Evolutionary conservation across 306 rosid genomes (phyloP), one percentile per base, ranked within the genome.

Genomic region (Quercus berberidifolia): DNA sequence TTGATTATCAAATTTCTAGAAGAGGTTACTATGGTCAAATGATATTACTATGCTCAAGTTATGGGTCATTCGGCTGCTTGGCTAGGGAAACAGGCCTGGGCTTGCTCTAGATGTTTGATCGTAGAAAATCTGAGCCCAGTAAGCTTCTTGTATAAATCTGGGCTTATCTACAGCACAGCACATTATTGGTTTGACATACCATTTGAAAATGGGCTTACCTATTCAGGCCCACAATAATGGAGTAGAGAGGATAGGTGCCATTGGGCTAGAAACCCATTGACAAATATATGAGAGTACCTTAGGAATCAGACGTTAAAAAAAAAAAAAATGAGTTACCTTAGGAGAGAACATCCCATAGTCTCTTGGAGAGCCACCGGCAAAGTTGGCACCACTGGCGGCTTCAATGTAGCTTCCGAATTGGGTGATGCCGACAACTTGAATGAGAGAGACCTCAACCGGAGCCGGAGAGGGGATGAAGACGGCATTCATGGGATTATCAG

Each of bases 291-390:
- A 13, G 33, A 13, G 33, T 81, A 78, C 85, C 83, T 78, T 75
- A 8, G 78, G 80, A 3, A 3, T 12, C 54, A 49, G 15, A 3
- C 1, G 14, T 41, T 41, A 8, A 41, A 49, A 49, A 46, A 49
- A 49, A 43, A 43, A 10, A 0, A 46, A 10, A 4, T 0, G 54
- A 49, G 17, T 49, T 76, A 84, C 90, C 87, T 86, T 83, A 0
- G 90, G 90, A 75, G 97, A 91, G 78, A 91, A 84, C 97, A 93
- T 83, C 56, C 94, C 94, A 30, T 26, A 88, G 81, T 91, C 93
- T 55, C 77, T 84, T 4, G 90, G 43, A 25, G 88, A 49, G 57
- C 86, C 59, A 3, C 82, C 86, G 11, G 71, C 86, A 20, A 91
- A 93, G 81, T 90, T 88, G 74, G 85, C 89, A 0, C 98, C 98